These are phyloP conservation scores for Knoxdaviesia proteae DNA, from an alignment of 2,329 filamentous ascomycete species.

Conservation along the genomic window DNA sequence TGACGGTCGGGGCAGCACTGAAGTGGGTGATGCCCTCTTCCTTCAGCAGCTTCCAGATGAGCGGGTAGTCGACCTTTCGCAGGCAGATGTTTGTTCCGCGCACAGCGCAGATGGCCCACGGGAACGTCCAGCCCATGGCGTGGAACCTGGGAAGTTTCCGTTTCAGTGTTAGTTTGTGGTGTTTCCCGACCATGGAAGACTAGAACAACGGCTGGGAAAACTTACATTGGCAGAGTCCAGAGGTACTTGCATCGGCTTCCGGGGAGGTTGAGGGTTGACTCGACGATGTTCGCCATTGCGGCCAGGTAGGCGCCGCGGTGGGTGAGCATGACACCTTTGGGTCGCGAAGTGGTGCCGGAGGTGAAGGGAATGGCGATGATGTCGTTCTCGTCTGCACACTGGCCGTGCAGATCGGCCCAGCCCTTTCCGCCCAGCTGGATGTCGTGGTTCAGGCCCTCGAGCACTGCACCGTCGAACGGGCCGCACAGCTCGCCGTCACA, in stretches of 20 bases:
- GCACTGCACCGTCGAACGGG: conserved; percentile 63
- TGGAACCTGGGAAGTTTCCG: conserved; percentile 28
- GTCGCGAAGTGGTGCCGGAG: conserved; percentile 73
- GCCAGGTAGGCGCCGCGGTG: conserved; percentile 78
- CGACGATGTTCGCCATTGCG: conserved; percentile 65
- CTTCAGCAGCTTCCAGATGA: conserved; percentile 79
- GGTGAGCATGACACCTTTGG: conserved; percentile 86
- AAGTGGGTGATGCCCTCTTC: conserved; percentile 82
- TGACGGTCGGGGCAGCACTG: conserved; percentile 89
- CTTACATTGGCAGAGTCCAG: conserved; percentile 84
- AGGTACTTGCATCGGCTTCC: conserved; percentile 58
- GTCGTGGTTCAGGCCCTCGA: conserved; percentile 63
- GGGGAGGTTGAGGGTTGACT: conserved; percentile 61
- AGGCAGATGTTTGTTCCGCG: conserved; percentile 90
- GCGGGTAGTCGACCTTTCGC: conserved; percentile 81
- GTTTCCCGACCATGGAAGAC: not conserved
- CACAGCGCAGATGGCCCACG: conserved; percentile 82
- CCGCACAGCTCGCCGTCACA: conserved; percentile 54
- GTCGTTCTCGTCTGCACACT: conserved; percentile 55
- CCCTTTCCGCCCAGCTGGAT: conserved; percentile 40
- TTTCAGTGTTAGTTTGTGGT: not conserved
- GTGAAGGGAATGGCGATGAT: conserved; percentile 83
- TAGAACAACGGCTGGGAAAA: conserved; percentile 11
- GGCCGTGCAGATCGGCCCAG: conserved; percentile 57
- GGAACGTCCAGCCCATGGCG: conserved; percentile 64